Conservation (phyloP, 2,329 filamentous ascomycete species). For the Macrophomina tecta region DNA sequence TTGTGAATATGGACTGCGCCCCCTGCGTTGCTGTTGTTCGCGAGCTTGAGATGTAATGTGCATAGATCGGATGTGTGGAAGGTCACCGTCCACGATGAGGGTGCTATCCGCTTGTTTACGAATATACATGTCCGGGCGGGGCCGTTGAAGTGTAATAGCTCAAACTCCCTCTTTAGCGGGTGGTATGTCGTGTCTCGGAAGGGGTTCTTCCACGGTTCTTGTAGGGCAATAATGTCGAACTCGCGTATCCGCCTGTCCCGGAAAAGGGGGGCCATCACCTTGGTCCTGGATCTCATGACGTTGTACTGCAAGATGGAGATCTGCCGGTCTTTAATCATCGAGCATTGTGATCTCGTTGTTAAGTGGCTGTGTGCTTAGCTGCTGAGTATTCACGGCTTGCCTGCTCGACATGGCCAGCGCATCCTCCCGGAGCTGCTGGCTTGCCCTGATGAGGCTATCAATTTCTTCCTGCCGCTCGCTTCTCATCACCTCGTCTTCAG, state of each 20-base stretch:
- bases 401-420: not conserved
- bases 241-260: conserved; percentile 33
- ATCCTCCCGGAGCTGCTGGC: not conserved
- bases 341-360: not conserved
- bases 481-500: not conserved
- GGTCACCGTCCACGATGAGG: conserved; percentile 30
- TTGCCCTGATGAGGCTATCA: not conserved
- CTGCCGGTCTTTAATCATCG: not conserved
- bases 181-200: conserved; percentile 35
- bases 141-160: conserved; percentile 20
- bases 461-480: not conserved
- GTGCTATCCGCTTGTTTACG: conserved; percentile 35
- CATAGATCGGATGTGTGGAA: conserved; percentile 32
- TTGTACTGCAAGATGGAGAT: conserved; percentile 35
- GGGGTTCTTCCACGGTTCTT: conserved; percentile 34
- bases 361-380: not conserved
- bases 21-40: conserved; percentile 13
- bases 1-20: conserved; percentile 31
- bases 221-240: conserved; percentile 35
- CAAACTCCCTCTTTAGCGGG: conserved; percentile 11
- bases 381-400: not conserved
- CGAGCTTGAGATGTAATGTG: conserved; percentile 28
- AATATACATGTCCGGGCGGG: conserved; percentile 36
- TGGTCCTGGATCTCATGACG: conserved; percentile 33
- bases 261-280: conserved; percentile 35